Conservation (phyloP, 176 grass and related monocot genomes). For the Eragrostis nindensis region DNA sequence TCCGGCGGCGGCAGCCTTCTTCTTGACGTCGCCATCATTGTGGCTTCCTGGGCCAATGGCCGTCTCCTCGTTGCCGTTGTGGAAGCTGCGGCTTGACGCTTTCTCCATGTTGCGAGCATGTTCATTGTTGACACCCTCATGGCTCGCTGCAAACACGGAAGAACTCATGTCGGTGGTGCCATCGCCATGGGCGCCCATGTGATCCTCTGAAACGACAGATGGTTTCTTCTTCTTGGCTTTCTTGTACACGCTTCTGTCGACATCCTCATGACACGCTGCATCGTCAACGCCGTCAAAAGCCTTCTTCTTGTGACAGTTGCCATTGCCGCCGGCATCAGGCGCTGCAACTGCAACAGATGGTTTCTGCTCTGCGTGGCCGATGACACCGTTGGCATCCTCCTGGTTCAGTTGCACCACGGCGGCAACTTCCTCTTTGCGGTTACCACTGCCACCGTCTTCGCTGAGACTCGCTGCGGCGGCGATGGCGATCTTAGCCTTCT, state of each 20-base stretch:
- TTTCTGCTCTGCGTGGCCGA: too few species aligned
- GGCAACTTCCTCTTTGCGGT: not conserved
- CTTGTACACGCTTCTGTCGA: not conserved
- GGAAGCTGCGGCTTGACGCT: not conserved
- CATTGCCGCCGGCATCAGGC: not conserved
- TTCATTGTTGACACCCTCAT: not conserved
- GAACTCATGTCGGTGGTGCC: not conserved
- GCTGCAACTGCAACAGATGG: not conserved
- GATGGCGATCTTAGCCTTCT: slow-evolving; percentile 35
- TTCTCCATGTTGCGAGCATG: not conserved
- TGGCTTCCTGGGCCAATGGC: not conserved
- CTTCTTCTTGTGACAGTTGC: not conserved
- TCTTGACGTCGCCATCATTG: not conserved
- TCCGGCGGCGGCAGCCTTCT: not conserved
- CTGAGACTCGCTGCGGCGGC: not conserved
- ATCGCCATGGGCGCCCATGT: not conserved
- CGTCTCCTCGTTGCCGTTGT: not conserved
- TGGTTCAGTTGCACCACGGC: not conserved
- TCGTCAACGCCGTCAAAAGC: not conserved
- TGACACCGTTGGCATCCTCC: not conserved
- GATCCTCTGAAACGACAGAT: not conserved
- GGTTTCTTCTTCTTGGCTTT: not conserved
- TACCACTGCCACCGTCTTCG: not conserved
- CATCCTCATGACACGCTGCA: not conserved
- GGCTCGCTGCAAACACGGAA: not conserved